Evolutionary conservation across 164 flowering plant species (phyloP).

Genomic region (Stephania yunnanensis): DNA sequence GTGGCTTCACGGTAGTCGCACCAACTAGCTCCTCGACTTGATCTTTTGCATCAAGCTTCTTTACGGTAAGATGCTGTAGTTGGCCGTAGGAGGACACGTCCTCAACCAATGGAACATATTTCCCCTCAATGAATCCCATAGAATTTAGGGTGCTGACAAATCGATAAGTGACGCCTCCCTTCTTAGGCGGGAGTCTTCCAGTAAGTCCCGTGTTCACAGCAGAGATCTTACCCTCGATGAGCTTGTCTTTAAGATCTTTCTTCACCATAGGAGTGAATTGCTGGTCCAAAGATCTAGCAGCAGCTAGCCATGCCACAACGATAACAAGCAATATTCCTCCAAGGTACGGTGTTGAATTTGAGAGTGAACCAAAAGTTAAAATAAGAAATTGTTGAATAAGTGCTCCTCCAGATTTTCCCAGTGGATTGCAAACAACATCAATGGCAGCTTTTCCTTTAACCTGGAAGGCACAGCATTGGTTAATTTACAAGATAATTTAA

Average conservation of each 20-base stretch:
- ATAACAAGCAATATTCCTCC: slow-evolving; percentile 23
- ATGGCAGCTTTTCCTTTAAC: slow-evolving; percentile 32
- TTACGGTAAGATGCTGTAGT: slow-evolving; percentile 13
- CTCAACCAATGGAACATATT: slow-evolving; percentile 27
- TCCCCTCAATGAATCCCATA: slow-evolving; percentile 29
- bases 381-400: slow-evolving; percentile 29
- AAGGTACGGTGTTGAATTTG: slow-evolving; percentile 27
- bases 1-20: slow-evolving; percentile 7
- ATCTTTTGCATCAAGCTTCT: slow-evolving; percentile 11
- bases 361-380: slow-evolving; percentile 23
- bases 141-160: slow-evolving; percentile 26
- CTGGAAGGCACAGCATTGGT: slow-evolving; percentile 4
- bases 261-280: slow-evolving; percentile 26
- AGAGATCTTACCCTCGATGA: slow-evolving; percentile 25
- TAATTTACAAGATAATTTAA: slow-evolving; percentile 3
- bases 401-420: slow-evolving; percentile 31
- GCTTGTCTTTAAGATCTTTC: slow-evolving; percentile 25
- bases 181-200: slow-evolving; percentile 18
- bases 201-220: slow-evolving; percentile 11
- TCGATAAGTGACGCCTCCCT: slow-evolving; percentile 21
- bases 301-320: slow-evolving; percentile 24
- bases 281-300: slow-evolving; percentile 25
- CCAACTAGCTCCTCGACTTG: slow-evolving; percentile 9
- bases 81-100: slow-evolving; percentile 17
- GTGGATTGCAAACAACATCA: slow-evolving; percentile 30